Percentiles rank a stretch among this genome's conserved stretches.
These are phyloP conservation scores for Austroboletus olivaceoglutinosus DNA, from an alignment of 1,284 basidiomycete species.

Conservation along the genomic window DNA sequence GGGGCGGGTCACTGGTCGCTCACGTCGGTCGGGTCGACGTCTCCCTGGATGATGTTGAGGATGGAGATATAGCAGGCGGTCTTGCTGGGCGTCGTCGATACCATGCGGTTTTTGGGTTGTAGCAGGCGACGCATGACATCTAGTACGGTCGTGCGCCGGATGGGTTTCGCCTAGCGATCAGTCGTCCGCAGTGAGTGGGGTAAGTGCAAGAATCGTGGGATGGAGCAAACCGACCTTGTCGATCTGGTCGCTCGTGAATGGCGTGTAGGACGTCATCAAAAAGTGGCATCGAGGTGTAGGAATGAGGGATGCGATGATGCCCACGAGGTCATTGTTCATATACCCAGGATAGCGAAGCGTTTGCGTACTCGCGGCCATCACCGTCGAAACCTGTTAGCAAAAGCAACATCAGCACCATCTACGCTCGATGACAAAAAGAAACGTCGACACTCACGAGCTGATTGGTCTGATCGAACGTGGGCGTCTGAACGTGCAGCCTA, in stretches of 20 bases:
- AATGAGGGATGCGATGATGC: constrained; percentile 95
- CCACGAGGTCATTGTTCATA: constrained; percentile 99
- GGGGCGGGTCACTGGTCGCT: constrained; percentile 20
- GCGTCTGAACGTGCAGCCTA: constrained; percentile 86
- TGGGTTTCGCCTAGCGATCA: constrained; percentile 75
- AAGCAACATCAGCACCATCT: constrained; percentile 2
- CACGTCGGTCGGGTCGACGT: constrained; percentile 97
- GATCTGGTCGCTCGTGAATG: constrained; percentile 95
- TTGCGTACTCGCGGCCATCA: constrained; percentile 96
- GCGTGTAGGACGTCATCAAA: constrained; percentile 99
- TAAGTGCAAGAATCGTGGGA: neutral
- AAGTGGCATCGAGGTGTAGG: constrained; percentile 99
- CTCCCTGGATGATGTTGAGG: constrained; percentile 97
- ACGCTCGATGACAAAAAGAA: neutral
- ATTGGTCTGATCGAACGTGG: constrained; percentile 94
- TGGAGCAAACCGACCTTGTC: constrained; percentile 65
- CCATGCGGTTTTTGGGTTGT: constrained; percentile 99
- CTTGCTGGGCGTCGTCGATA: constrained; percentile 90
- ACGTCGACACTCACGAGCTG: constrained; percentile 63
- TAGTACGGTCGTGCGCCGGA: constrained; percentile 91
- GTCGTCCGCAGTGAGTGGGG: neutral
- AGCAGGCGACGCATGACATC: constrained; percentile 98
- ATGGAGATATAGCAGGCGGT: constrained; percentile 97
- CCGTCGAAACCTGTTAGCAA: constrained; percentile 75
- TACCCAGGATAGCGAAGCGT: constrained; percentile 97